These are phyloP conservation scores for Exserohilum rostratum DNA, from an alignment of 2,329 filamentous ascomycete genomes.

Conservation along the genomic window DNA sequence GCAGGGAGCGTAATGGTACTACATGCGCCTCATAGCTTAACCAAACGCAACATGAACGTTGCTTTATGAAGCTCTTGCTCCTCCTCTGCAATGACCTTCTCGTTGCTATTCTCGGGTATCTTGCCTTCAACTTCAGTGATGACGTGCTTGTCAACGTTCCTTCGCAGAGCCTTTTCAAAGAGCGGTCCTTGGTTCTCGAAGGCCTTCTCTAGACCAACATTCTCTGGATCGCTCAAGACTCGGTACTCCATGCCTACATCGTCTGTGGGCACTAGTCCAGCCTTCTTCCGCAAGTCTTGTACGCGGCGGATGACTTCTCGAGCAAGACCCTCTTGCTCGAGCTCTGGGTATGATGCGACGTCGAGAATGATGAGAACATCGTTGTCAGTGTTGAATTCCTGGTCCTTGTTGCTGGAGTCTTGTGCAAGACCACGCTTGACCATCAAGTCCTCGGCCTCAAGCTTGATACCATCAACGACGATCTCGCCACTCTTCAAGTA, in stretches of 20 bases:
- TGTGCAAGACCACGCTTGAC: constrained; percentile 81
- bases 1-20: not conserved
- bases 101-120: constrained; percentile 57
- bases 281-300: constrained; percentile 91
- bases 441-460: constrained; percentile 81
- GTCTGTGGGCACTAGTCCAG: constrained; percentile 86
- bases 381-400: constrained; percentile 86
- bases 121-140: constrained; percentile 66
- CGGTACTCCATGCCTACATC: constrained; percentile 95
- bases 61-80: constrained; percentile 86
- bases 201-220: constrained; percentile 71
- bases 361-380: constrained; percentile 94
- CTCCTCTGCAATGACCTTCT: constrained; percentile 75
- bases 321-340: constrained; percentile 86
- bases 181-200: constrained; percentile 70
- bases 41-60: constrained; percentile 75
- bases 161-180: constrained; percentile 78
- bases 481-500: constrained; percentile 79
- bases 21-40: constrained; percentile 64
- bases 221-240: constrained; percentile 78
- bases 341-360: constrained; percentile 77
- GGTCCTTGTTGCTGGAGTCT: constrained; percentile 70
- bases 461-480: constrained; percentile 81
- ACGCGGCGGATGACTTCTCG: constrained; percentile 93
- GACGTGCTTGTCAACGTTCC: constrained; percentile 74